phyloP scores from a whole-genome alignment of 352 stramenopile genomes.

The Phytophthora fragariae region DNA sequence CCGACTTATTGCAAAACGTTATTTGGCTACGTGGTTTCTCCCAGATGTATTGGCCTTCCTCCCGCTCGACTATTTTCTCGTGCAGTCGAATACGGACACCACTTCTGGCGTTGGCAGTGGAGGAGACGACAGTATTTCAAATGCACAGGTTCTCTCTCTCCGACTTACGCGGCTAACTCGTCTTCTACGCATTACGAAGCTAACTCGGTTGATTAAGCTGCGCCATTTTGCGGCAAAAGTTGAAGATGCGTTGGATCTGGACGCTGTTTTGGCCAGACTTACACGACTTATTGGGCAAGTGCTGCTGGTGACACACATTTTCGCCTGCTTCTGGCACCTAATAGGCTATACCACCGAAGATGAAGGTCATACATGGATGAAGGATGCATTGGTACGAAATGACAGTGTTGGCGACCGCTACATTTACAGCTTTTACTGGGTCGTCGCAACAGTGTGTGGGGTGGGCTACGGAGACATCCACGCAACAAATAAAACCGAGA shows the following conservation, averaged over 20 bases:
- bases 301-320: slow-evolving; percentile 73
- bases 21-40: slow-evolving; percentile 70
- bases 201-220: slow-evolving; percentile 75
- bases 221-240: slow-evolving; percentile 76
- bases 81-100: slow-evolving; percentile 1
- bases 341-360: slow-evolving; percentile 55
- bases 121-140: slow-evolving; percentile 14
- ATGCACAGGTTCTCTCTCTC: slow-evolving; percentile 66
- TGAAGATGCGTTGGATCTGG: slow-evolving; percentile 70
- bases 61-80: slow-evolving; percentile 62
- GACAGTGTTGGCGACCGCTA: slow-evolving; percentile 56
- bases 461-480: slow-evolving; percentile 88
- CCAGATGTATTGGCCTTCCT: slow-evolving; percentile 58
- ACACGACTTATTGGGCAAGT: slow-evolving; percentile 72
- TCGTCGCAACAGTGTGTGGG: slow-evolving; percentile 77
- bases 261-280: slow-evolving; percentile 71
- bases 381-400: slow-evolving; percentile 30
- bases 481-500: slow-evolving; percentile 73
- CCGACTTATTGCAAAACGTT: slow-evolving; percentile 53
- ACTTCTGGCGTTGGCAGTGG: slow-evolving; percentile 6
- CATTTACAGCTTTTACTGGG: slow-evolving; percentile 88
- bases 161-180: slow-evolving; percentile 71
- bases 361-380: slow-evolving; percentile 51
- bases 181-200: slow-evolving; percentile 75
- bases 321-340: slow-evolving; percentile 85